Percentiles rank a stretch among this genome's conserved stretches.
phyloP scores from a whole-genome alignment of 441 rosid genomes.

The Oxalis stricta region DNA sequence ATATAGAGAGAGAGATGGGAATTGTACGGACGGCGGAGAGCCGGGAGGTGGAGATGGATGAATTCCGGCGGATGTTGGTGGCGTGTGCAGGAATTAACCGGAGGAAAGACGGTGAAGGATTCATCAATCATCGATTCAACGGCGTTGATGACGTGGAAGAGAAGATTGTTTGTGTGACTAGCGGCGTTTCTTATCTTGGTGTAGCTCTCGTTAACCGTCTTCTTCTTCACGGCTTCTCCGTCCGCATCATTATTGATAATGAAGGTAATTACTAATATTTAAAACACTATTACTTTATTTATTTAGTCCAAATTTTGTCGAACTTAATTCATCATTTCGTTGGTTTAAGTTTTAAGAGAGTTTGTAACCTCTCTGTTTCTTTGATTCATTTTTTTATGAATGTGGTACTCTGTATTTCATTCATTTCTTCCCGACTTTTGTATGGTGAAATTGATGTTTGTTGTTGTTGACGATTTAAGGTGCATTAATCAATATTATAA shows the following conservation, averaged over 20 bases:
- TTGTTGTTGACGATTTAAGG: too few species aligned
- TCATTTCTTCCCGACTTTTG: too few species aligned
- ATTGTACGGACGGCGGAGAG: slow-evolving; percentile 23
- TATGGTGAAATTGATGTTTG: too few species aligned
- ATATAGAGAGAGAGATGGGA: slow-evolving; percentile 24
- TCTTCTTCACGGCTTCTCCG: slow-evolving; percentile 56
- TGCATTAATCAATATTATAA: too few species aligned
- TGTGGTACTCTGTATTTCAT: too few species aligned
- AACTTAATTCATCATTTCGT: too few species aligned
- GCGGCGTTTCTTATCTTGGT: slow-evolving; percentile 72
- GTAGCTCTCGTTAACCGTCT: slow-evolving; percentile 60
- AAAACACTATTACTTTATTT: too few species aligned
- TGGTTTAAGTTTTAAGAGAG: too few species aligned
- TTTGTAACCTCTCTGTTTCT: too few species aligned
- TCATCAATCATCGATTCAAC: slow-evolving; percentile 5
- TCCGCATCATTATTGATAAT: slow-evolving; percentile 52
- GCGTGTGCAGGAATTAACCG: slow-evolving; percentile 25
- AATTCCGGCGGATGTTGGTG: slow-evolving; percentile 24
- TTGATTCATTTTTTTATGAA: too few species aligned
- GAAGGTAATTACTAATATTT: slow-evolving; percentile 23
- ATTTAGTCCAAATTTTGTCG: too few species aligned
- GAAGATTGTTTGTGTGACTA: slow-evolving; percentile 66
- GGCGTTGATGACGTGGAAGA: slow-evolving; percentile 11
- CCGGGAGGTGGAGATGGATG: slow-evolving; percentile 24
- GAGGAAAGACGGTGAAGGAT: slow-evolving; percentile 26